phyloP scores from a whole-genome alignment of 192 early-diverging fungal genomes.

The Backusella westeae region DNA sequence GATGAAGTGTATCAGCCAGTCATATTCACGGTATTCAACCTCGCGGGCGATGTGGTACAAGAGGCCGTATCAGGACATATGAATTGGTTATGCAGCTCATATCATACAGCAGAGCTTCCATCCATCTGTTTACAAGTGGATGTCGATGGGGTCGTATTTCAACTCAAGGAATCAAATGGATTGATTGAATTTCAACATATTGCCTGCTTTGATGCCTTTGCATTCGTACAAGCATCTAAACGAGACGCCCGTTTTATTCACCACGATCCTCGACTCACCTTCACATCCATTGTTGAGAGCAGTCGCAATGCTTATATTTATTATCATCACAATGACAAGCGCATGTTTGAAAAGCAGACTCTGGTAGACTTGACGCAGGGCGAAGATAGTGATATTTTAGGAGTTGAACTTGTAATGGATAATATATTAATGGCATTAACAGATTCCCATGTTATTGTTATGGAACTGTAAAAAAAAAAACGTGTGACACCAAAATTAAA shows the following conservation, averaged over 20 bases:
- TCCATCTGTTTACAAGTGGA: slow-evolving; percentile 62
- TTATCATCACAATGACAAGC: slow-evolving; percentile 33
- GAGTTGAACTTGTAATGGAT: slow-evolving; percentile 43
- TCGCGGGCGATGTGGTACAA: slow-evolving; percentile 37
- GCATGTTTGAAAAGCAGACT: slow-evolving; percentile 37
- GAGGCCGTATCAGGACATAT: slow-evolving; percentile 47
- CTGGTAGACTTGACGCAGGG: slow-evolving; percentile 47
- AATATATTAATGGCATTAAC: slow-evolving; percentile 41
- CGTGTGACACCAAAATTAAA: not conserved
- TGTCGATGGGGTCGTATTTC: slow-evolving; percentile 70
- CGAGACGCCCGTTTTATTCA: slow-evolving; percentile 63
- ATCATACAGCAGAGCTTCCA: slow-evolving; percentile 33
- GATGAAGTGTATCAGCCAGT: slow-evolving; percentile 46
- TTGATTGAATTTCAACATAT: slow-evolving; percentile 40
- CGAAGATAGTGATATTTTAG: slow-evolving; percentile 43
- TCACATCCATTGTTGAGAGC: slow-evolving; percentile 49
- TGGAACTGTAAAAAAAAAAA: not conserved
- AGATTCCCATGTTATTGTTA: slow-evolving; percentile 21
- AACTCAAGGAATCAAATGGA: slow-evolving; percentile 30
- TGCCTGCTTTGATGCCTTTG: slow-evolving; percentile 65
- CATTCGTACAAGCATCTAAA: slow-evolving; percentile 76
- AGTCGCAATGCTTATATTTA: slow-evolving; percentile 54
- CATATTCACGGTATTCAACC: slow-evolving; percentile 40
- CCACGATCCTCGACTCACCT: slow-evolving; percentile 48
- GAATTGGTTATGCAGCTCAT: slow-evolving; percentile 61